Base-by-base conservation (phyloP, 768 basidiomycete genomes). In the Pleurotus sapidus region DNA sequence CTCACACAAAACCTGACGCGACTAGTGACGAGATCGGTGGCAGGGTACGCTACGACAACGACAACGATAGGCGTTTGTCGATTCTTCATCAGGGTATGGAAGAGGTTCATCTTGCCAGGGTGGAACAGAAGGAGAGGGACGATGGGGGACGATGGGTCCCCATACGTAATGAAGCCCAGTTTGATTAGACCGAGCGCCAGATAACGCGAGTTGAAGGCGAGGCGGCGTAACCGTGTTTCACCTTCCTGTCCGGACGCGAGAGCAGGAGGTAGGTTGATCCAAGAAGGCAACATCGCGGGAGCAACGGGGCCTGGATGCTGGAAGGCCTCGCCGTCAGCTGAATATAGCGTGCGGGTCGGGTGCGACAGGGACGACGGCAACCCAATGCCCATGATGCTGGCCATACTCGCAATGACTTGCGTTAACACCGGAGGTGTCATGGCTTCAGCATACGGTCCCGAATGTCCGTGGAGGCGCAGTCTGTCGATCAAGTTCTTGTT, bases 111-210 rank as follows among this genome's bases (percentile, higher is more conserved):
- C 77, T 97, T 98, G 51, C 91, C 95, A 0, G 92, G 92, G 69
- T 93, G 85, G 81, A 93, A 98, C 30, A 98, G 74, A 50, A 99
- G 77, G 46, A 98, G 77, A 0, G 97, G 96, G 3, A 98, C 89
- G 64, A 99, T 92, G 2, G 97, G 96, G 24, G 93, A 94, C 63
- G 93, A 86, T 37, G 87, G 83, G 71, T 92, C 87, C 0, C 96
- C 96, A 65, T 95, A 97, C 5, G 91, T 92, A 76, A 99, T 96
- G 79, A 99, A 99, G 0, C 97, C 97, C 34, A 99, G 84, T 66
- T 93, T 95, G 64, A 82, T 78, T 56, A 99, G 80, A 1, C 87
- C 96, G 4, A 81, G 81, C 61, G 90, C 88, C 49, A 99, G 87
- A 74, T 98, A 99, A 18, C 94, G 85, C 15, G 91, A 81, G 77